Evolutionary conservation across 768 basidiomycete species (phyloP).

Genomic region (Dendrothele bispora): DNA sequence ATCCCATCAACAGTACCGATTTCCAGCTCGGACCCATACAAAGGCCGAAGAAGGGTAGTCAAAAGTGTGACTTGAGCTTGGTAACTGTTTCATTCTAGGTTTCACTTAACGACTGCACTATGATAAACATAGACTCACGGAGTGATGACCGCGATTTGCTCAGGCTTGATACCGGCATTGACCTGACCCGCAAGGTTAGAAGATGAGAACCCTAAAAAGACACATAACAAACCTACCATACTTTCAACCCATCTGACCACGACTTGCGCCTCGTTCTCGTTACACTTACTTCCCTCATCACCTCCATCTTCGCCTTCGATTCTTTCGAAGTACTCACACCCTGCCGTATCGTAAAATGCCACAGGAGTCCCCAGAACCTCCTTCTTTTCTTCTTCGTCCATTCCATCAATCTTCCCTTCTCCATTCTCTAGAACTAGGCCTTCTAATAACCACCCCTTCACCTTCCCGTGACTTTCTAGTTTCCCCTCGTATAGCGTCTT

Average conservation of each 20-base stretch:
- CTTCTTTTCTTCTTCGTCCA: conserved; percentile 63
- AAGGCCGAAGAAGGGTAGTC: conserved; percentile 70
- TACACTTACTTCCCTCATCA: conserved; percentile 90
- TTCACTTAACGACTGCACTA: background rate
- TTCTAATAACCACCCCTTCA: no score
- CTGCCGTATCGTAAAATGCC: conserved; percentile 92
- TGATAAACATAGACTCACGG: conserved; percentile 51
- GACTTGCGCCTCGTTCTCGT: conserved; percentile 92
- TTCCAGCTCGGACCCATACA: conserved; percentile 71
- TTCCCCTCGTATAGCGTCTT: conserved; percentile 74
- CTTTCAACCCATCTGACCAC: conserved; percentile 82
- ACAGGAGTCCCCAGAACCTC: conserved; percentile 78
- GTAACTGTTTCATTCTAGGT: conserved; percentile 49
- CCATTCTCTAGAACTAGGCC: conserved; percentile 76
- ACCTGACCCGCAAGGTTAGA: conserved; percentile 39
- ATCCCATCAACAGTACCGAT: conserved; percentile 96
- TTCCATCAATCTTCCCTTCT: conserved; percentile 31
- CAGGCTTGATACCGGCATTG: conserved; percentile 56
- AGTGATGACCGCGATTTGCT: conserved; percentile 85
- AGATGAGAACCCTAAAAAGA: background rate
- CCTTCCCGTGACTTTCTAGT: conserved; percentile 69
- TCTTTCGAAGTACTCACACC: conserved; percentile 91
- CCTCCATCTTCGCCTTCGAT: conserved; percentile 69
- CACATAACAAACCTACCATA: conserved; percentile 46
- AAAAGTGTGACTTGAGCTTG: conserved; percentile 92